Evolutionary conservation across 1,284 basidiomycete species (phyloP).

Genomic region (Trichosporon sp.): DNA sequence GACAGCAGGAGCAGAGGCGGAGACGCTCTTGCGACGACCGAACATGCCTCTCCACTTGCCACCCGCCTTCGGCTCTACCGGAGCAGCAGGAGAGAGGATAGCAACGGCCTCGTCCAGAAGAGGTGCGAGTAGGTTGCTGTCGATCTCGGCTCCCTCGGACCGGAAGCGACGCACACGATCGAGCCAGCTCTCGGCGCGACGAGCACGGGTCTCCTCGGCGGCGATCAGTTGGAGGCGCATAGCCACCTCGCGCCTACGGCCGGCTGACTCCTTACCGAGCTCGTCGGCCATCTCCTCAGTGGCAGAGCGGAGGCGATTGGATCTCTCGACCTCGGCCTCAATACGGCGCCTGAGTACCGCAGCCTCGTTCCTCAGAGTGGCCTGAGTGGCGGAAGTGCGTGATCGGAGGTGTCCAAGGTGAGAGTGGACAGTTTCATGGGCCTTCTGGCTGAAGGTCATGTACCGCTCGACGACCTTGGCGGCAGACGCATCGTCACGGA

Average conservation of each 20-base stretch:
- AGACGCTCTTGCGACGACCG: conserved; percentile 9
- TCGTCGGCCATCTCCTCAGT: conserved; percentile 75
- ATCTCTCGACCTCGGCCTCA: conserved; percentile 37
- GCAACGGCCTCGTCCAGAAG: conserved; percentile 65
- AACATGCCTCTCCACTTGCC: conserved; percentile 19
- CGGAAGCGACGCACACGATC: conserved; percentile 48
- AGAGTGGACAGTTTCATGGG: conserved; percentile 69
- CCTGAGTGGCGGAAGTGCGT: conserved; percentile 67
- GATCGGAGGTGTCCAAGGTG: conserved; percentile 63
- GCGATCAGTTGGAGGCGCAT: conserved; percentile 69
- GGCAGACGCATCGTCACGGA: conserved; percentile 73
- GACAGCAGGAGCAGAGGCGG: conserved; percentile 15
- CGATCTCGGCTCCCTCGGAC: conserved; percentile 26
- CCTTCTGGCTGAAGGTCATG: conserved; percentile 85
- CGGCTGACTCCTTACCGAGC: conserved; percentile 71
- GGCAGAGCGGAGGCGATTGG: conserved; percentile 63
- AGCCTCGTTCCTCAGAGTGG: conserved; percentile 60
- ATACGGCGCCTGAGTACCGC: conserved; percentile 34
- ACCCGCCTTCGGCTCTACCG: conserved; percentile 4
- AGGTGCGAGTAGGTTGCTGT: conserved; percentile 41
- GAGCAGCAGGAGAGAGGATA: conserved; percentile 61
- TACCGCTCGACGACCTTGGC: conserved; percentile 84
- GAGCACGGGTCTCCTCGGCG: conserved; percentile 64
- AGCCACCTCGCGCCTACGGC: conserved; percentile 71
- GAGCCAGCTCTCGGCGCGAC: conserved; percentile 50